These are phyloP conservation scores for Sclerotinia trifoliorum DNA, from an alignment of 2,329 filamentous ascomycete genomes.

Conservation along the genomic window DNA sequence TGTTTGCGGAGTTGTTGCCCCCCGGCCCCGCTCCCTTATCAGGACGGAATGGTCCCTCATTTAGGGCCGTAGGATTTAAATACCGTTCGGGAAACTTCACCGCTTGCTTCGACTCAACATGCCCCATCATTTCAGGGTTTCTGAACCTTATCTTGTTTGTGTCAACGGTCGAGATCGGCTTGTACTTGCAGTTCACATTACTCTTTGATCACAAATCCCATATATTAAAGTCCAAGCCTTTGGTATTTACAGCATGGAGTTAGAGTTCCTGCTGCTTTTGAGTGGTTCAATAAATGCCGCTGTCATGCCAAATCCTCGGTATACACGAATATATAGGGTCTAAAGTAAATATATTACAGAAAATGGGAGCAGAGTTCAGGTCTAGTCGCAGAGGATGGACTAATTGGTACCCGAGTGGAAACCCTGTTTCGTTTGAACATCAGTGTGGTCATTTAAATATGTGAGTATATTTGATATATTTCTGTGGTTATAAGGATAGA, in stretches of 20 bases:
- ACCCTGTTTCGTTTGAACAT: neutral
- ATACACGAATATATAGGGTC: neutral
- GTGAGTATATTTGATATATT: neutral
- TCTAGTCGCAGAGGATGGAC: neutral
- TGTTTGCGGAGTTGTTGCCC: neutral
- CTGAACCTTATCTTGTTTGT: neutral
- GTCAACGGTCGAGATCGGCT: neutral
- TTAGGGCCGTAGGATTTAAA: constrained; percentile 13
- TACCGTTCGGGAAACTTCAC: neutral
- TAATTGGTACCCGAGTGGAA: neutral
- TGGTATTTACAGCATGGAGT: neutral
- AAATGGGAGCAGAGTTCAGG: neutral
- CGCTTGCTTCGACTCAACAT: neutral
- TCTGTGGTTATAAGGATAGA: neutral
- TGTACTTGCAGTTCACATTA: neutral
- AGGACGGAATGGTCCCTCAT: constrained; percentile 12
- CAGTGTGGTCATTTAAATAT: neutral
- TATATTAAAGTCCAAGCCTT: neutral
- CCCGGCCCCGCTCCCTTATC: neutral
- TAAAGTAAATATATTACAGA: neutral
- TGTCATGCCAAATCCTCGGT: neutral
- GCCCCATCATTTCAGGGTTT: neutral
- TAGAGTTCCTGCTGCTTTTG: neutral
- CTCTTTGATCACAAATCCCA: neutral
- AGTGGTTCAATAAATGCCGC: neutral